These are phyloP conservation scores for Epicoccum nigrum DNA, from an alignment of 2,329 filamentous ascomycete genomes.

Conservation along the genomic window DNA sequence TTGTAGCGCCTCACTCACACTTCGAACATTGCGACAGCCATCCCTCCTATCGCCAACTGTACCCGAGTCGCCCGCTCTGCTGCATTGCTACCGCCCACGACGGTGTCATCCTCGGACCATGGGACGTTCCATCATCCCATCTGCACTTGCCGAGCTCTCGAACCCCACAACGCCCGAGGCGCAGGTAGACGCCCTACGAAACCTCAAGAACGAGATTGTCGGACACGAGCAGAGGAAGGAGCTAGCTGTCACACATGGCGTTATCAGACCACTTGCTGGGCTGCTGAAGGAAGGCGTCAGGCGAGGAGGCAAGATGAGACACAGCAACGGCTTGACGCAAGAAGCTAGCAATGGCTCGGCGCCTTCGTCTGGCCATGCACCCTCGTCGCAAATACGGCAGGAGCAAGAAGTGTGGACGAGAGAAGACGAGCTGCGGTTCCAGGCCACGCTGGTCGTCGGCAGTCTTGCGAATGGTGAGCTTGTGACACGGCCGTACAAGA, in stretches of 20 bases:
- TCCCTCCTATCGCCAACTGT: neutral
- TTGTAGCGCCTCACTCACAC: neutral
- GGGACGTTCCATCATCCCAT: conserved; percentile 45
- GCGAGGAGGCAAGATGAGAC: conserved; percentile 55
- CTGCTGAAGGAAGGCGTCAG: conserved; percentile 55
- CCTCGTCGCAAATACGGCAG: conserved; percentile 1
- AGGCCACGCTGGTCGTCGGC: conserved; percentile 82
- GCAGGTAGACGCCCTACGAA: conserved; percentile 66
- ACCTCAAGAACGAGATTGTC: conserved; percentile 86
- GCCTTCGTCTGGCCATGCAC: neutral
- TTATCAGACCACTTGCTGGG: conserved; percentile 66
- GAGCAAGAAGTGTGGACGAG: conserved; percentile 54
- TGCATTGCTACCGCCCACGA: neutral
- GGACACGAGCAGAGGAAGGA: conserved; percentile 89
- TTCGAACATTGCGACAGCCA: neutral
- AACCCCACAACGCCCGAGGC: conserved; percentile 46
- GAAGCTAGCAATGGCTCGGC: conserved; percentile 3
- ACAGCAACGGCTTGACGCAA: conserved; percentile 43
- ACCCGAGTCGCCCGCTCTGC: neutral
- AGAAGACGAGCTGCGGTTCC: conserved; percentile 72
- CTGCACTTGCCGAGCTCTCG: conserved; percentile 47
- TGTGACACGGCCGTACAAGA: neutral
- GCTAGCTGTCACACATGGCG: conserved; percentile 72
- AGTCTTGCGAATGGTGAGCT: conserved; percentile 80
- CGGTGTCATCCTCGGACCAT: conserved; percentile 24